Conservation (phyloP, 805 yeast species). For the Saccharomyces mikatae region DNA sequence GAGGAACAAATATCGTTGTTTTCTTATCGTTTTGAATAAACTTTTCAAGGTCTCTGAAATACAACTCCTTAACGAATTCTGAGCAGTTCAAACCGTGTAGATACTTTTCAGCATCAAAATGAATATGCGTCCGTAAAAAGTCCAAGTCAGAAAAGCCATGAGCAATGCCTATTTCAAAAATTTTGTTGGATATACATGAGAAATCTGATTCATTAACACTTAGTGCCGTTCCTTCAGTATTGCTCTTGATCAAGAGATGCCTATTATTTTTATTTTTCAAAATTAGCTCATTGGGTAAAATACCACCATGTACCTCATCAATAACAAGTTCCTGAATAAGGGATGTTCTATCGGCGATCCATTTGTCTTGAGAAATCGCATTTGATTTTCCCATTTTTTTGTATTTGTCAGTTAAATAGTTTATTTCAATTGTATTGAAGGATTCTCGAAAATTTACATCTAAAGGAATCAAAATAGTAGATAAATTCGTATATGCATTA, state of each 20-base stretch:
- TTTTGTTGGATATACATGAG: conserved; percentile 34
- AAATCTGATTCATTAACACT: conserved; percentile 29
- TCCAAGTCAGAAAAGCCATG: conserved; percentile 38
- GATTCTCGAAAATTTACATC: conserved; percentile 31
- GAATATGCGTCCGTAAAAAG: conserved; percentile 21
- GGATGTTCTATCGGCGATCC: conserved; percentile 16
- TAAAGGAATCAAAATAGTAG: conserved; percentile 33
- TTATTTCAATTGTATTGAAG: conserved; percentile 37
- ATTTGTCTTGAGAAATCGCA: conserved; percentile 6
- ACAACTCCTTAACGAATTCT: conserved; percentile 60
- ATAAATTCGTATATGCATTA: neutral
- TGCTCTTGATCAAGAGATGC: conserved; percentile 8
- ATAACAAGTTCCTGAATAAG: conserved; percentile 30
- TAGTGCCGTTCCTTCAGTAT: conserved; percentile 30
- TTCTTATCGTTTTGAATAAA: conserved; percentile 48
- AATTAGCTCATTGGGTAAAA: conserved; percentile 11
- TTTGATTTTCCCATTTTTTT: conserved; percentile 6
- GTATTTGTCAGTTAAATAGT: conserved; percentile 33
- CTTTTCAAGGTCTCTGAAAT: conserved; percentile 46
- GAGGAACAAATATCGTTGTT: conserved; percentile 51
- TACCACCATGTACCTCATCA: conserved; percentile 41
- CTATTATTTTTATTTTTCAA: neutral
- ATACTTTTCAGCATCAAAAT: conserved; percentile 49
- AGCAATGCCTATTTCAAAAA: conserved; percentile 41
- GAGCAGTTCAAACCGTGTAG: conserved; percentile 52